These are phyloP conservation scores for Ceratobasidium papillatum DNA, from an alignment of 1,284 basidiomycete genomes.

Conservation along the genomic window DNA sequence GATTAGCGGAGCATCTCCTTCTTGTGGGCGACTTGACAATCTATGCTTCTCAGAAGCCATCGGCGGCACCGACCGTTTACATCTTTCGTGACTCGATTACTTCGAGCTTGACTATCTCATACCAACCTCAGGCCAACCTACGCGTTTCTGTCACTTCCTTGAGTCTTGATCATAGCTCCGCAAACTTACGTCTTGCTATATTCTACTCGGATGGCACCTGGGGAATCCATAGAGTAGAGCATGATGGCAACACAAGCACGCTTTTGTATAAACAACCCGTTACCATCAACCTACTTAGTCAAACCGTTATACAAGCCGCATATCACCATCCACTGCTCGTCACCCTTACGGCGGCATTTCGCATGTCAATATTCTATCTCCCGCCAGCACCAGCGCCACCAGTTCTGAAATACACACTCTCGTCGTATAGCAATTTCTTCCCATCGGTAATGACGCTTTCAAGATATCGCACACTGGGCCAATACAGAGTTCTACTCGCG, in stretches of 20 bases:
- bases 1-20: neutral
- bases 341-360: constrained; percentile 70
- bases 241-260: constrained; percentile 13
- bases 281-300: constrained; percentile 49
- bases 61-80: constrained; percentile 18
- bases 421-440: constrained; percentile 41
- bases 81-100: constrained; percentile 7
- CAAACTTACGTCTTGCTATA: constrained; percentile 59
- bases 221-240: constrained; percentile 55
- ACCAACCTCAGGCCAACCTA: constrained; percentile 17
- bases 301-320: constrained; percentile 67
- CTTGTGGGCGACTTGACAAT: constrained; percentile 21
- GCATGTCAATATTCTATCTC: constrained; percentile 72
- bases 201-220: constrained; percentile 77
- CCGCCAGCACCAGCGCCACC: constrained; percentile 63
- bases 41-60: constrained; percentile 22
- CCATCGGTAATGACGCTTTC: constrained; percentile 49
- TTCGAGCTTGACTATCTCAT: constrained; percentile 27
- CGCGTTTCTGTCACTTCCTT: constrained; percentile 64
- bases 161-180: constrained; percentile 63
- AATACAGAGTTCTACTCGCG: constrained; percentile 75
- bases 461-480: constrained; percentile 48
- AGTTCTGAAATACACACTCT: constrained; percentile 36
- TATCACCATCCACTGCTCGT: constrained; percentile 80
- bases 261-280: neutral